phyloP scores from a whole-genome alignment of 73 alveolate genomes.

The Paramecium pentaurelia region DNA sequence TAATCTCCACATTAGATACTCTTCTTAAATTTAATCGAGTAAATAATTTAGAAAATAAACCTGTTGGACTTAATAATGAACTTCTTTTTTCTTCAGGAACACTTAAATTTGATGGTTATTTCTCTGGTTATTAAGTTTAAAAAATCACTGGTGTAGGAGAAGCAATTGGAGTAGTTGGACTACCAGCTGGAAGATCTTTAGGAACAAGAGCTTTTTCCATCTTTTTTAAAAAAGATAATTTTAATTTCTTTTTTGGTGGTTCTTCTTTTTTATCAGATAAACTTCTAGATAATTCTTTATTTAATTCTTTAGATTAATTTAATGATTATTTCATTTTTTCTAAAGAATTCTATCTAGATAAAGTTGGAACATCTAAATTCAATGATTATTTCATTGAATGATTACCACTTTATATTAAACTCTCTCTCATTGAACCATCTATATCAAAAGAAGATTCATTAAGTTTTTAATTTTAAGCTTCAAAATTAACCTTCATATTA shows the following conservation, averaged over 20 bases:
- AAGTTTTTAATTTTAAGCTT: not conserved
- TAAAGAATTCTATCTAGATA: not conserved
- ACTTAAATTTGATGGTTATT: not conserved
- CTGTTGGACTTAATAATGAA: constrained; percentile 3
- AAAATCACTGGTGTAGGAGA: not conserved
- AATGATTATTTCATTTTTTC: not conserved
- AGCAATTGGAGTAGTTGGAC: not conserved
- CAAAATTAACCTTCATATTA: not conserved
- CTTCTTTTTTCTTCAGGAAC: constrained; percentile 1
- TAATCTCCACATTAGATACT: constrained; percentile 13
- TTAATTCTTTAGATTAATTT: not conserved
- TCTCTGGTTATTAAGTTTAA: not conserved
- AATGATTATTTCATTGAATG: constrained; percentile 6
- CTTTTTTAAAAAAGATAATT: not conserved
- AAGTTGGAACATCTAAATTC: not conserved
- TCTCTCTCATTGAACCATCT: constrained; percentile 25
- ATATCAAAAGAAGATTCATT: constrained; percentile 29
- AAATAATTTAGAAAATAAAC: constrained; percentile 7
- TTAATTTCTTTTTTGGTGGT: constrained; percentile 35
- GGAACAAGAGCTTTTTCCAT: constrained; percentile 41
- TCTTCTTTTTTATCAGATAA: not conserved
- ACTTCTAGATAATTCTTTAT: not conserved
- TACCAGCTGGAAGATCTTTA: not conserved
- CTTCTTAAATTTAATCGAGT: constrained; percentile 31
- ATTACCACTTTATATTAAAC: not conserved